These are phyloP conservation scores for Cercospora citrullina DNA, from an alignment of 2,329 filamentous ascomycete species.

Conservation along the genomic window DNA sequence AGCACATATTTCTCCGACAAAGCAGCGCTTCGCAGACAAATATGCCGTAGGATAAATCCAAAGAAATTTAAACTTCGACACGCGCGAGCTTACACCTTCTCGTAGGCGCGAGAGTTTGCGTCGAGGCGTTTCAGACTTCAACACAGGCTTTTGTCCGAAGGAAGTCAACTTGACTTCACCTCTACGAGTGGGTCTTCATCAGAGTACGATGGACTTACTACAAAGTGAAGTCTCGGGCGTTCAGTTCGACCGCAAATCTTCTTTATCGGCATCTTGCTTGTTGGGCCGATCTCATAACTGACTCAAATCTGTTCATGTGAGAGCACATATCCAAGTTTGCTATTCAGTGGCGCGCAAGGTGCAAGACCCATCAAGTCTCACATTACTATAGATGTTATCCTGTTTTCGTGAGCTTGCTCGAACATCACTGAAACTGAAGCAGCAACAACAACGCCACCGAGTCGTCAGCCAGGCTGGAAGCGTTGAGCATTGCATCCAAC, in stretches of 20 bases:
- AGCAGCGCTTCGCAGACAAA: background rate
- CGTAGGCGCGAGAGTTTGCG: background rate
- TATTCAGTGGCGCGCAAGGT: background rate
- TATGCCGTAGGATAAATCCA: background rate
- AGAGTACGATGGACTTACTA: background rate
- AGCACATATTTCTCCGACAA: background rate
- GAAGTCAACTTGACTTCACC: conserved; percentile 16
- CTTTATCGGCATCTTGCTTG: background rate
- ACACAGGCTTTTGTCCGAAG: conserved; percentile 5
- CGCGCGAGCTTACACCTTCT: background rate
- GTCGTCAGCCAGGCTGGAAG: background rate
- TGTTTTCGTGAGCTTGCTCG: background rate
- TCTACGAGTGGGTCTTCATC: background rate
- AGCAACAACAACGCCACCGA: background rate
- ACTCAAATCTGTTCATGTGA: background rate
- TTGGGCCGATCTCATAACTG: background rate
- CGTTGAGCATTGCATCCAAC: background rate
- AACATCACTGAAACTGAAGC: background rate
- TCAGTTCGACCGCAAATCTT: background rate
- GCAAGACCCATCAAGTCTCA: background rate
- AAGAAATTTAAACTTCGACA: background rate
- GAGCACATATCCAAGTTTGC: background rate
- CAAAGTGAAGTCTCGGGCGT: background rate
- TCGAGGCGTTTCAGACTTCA: conserved; percentile 1
- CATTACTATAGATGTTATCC: background rate